Evolutionary conservation across 2,329 filamentous ascomycete species (phyloP), one percentile per base, ranked within the genome.

Genomic region (Fusarium robinianum): DNA sequence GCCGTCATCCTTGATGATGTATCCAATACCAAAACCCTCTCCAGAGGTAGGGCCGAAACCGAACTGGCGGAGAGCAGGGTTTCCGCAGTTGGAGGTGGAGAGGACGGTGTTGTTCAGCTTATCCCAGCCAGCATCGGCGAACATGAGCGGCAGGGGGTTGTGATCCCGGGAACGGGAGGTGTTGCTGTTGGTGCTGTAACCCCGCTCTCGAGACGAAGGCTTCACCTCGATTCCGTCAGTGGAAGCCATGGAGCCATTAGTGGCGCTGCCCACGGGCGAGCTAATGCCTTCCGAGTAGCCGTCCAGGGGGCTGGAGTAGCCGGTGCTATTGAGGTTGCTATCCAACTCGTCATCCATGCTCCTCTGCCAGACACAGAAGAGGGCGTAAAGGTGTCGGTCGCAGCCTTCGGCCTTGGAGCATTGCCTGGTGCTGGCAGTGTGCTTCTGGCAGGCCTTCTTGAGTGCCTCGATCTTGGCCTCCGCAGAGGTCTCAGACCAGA

Each of bases 1-100:
- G 34, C 83, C 80, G 12, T 69, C 67, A 17, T 70, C 67, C 70
- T 99, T 99, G 79, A 99, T 96, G 62, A 99, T 97, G 72, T 99
- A 99, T 3, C 94, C 94, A 42, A 99, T 96, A 19, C 94, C 94
- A 63, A 97, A 97, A 0, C 94, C 94, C 55, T 96, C 90, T 3
- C 85, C 92, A 1, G 88, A 92, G 0, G 92, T 95, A 2, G 94
- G 94, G 0, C 94, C 94, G 65, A 99, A 99, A 4, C 94, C 94
- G 61, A 99, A 99, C 61, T 97, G 92, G 2, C 94, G 84, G 12
- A 99, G 82, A 0, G 87, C 90, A 0, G 94, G 94, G 69, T 97
- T 99, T 46, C 94, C 94, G 69, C 94, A 99, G 75, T 99, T 99
- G n/a, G 91, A 96, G 0, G 94, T 97, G 6, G 89, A 95, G 25